These are phyloP conservation scores for Uronychia binucleata DNA, from an alignment of 73 alveolate species.

Conservation along the genomic window DNA sequence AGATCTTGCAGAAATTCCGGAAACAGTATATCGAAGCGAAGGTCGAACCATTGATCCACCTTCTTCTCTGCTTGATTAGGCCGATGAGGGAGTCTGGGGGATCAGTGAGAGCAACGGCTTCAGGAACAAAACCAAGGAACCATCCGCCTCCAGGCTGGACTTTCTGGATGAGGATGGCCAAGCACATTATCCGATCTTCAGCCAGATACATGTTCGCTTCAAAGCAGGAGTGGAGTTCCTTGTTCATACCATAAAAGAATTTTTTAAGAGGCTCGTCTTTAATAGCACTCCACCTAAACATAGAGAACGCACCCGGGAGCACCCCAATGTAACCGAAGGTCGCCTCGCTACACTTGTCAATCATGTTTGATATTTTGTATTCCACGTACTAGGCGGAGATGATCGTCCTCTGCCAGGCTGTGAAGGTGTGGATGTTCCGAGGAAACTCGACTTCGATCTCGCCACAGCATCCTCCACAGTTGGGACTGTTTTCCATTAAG, in stretches of 20 bases:
- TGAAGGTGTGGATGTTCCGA: neutral
- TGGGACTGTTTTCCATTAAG: conserved; percentile 6
- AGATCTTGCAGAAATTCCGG: conserved; percentile 11
- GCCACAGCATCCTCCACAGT: conserved; percentile 47
- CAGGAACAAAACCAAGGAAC: conserved; percentile 27
- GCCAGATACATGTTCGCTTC: conserved; percentile 63
- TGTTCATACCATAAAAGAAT: conserved; percentile 51
- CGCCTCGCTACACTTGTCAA: conserved; percentile 56
- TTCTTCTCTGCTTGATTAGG: conserved; percentile 25
- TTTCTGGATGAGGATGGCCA: conserved; percentile 27
- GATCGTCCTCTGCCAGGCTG: conserved; percentile 15
- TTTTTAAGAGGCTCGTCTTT: conserved; percentile 46
- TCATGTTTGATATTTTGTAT: conserved; percentile 45
- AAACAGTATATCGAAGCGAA: conserved; percentile 25
- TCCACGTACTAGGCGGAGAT: conserved; percentile 53
- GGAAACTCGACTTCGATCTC: conserved; percentile 46
- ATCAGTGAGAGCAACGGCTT: conserved; percentile 44
- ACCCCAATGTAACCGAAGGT: conserved; percentile 58
- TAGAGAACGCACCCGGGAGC: conserved; percentile 68
- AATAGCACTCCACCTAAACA: conserved; percentile 67
- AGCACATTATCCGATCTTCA: conserved; percentile 67
- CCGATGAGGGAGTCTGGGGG: conserved; percentile 22
- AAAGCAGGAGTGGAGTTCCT: conserved; percentile 37
- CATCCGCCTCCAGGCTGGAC: neutral
- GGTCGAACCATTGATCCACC: conserved; percentile 54